These are phyloP conservation scores for Pyrenophora seminiperda DNA, from an alignment of 2,329 filamentous ascomycete genomes.

Conservation along the genomic window DNA sequence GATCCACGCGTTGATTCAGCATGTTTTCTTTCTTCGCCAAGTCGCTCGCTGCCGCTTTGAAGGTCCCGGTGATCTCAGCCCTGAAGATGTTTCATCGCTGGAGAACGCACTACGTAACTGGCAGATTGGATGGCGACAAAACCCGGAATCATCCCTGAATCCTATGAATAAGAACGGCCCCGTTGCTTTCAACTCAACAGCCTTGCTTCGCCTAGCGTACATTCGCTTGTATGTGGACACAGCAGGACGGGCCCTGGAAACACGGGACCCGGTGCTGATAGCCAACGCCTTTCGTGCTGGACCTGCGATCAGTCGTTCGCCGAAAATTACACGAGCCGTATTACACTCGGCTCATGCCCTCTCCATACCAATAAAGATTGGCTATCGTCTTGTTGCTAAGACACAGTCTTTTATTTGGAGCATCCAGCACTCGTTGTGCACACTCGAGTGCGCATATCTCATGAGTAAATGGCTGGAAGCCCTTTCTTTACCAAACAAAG, in stretches of 20 bases:
- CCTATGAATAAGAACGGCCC: constrained; percentile 63
- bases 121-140: constrained; percentile 49
- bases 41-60: constrained; percentile 43
- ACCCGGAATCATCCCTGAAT: constrained; percentile 51
- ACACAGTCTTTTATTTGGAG: constrained; percentile 50
- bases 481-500: constrained; percentile 37
- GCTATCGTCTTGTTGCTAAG: constrained; percentile 48
- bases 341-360: constrained; percentile 72
- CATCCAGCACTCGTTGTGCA: constrained; percentile 49
- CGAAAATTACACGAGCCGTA: constrained; percentile 66
- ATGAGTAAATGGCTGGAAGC: constrained; percentile 51
- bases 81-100: constrained; percentile 50
- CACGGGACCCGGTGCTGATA: constrained; percentile 66
- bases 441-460: constrained; percentile 48
- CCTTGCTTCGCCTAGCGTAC: constrained; percentile 64
- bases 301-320: constrained; percentile 63
- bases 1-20: constrained; percentile 73
- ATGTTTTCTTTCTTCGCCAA: constrained; percentile 72
- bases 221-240: constrained; percentile 71
- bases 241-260: constrained; percentile 67
- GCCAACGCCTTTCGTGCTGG: constrained; percentile 65
- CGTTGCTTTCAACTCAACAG: constrained; percentile 70
- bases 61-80: constrained; percentile 37
- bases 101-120: constrained; percentile 53
- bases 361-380: constrained; percentile 66